Conservation (phyloP, 1,139 yeast genomes). For the Debaryomyces udenii region DNA sequence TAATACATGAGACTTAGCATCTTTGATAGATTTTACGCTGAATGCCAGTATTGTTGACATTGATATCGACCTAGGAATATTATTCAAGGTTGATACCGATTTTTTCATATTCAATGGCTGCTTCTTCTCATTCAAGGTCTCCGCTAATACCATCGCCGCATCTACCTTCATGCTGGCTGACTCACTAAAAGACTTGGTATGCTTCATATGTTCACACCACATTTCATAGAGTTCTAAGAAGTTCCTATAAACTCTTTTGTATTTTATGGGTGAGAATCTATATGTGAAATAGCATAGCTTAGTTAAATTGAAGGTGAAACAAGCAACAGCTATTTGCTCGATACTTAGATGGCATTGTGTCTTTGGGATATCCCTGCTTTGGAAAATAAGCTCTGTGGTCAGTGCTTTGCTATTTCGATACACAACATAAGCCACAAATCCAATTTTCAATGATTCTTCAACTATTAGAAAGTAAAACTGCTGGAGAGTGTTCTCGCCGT, state of each 20-base stretch:
- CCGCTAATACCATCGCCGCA: constrained; percentile 11
- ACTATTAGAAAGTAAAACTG: constrained; percentile 19
- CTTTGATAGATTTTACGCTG: constrained; percentile 1
- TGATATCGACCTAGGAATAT: constrained; percentile 4
- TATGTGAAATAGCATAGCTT: constrained; percentile 6
- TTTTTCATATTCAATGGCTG: constrained; percentile 6
- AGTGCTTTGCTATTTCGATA: too few species aligned
- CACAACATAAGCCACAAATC: constrained; percentile 4
- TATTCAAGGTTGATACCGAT: not conserved
- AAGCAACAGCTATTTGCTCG: constrained; percentile 17
- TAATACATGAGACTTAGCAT: not conserved
- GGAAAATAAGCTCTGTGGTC: too few species aligned
- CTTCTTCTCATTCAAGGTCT: constrained; percentile 4
- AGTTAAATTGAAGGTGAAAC: constrained; percentile 14
- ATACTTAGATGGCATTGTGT: constrained; percentile 10
- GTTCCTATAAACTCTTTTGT: constrained; percentile 15
- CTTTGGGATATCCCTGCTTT: not conserved
- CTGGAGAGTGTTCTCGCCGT: constrained; percentile 10
- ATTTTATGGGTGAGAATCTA: constrained; percentile 13
- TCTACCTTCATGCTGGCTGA: constrained; percentile 2
- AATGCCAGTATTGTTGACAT: not conserved
- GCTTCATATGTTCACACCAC: constrained; percentile 16
- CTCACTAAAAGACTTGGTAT: not conserved
- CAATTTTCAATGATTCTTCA: constrained; percentile 17
- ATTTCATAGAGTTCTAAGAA: constrained; percentile 19